Evolutionary conservation across 768 basidiomycete species (phyloP), one percentile per base, ranked within the genome.

Genomic region (Lentinula edodes): DNA sequence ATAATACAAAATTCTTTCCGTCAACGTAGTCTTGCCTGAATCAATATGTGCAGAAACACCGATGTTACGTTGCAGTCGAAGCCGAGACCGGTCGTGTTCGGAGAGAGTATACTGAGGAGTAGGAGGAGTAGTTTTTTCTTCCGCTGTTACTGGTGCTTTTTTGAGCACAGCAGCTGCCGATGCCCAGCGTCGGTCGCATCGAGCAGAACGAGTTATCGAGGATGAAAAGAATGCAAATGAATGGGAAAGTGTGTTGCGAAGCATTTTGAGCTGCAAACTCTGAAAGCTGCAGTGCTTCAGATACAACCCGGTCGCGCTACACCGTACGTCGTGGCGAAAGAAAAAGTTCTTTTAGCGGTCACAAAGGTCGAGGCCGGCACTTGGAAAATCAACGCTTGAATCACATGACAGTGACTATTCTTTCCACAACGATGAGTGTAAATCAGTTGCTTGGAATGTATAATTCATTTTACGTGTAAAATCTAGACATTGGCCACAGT

Each of bases 21-120:
- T 98, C 66, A 98, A 75, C 2, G 97, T 99, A 0, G 97, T 99
- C 80, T 99, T 99, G 32, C 97, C 97, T 3, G 95, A 95, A 73
- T 97, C 93, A 65, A 95, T 95, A 70, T 95, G 93, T 0, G 94
- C 94, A 3, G 90, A 93, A 63, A 99, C 90, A 66, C 97, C 97
- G 63, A 99, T 96, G 73, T 99, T 99, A 65, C 97, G 80, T 72
- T 98, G 93, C 61, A 84, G 85, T 20, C 73, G 75, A 45, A 98
- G 80, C 10, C 90, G 80, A 62, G 75, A 69, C 58, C 77, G 64
- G 75, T 99, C 97, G 53, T 78, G 75, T 6, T 87, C 85, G 1
- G 88, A 80, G 65, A 92, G 76, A 2, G 75, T 65, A 65, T 82
- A 78, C 60, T 69, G 74, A 36, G 76, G 72, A n/a, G 71, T 69